Conservation (phyloP, 2,329 filamentous ascomycete species). For the Pyrenochaeta sp. region DNA sequence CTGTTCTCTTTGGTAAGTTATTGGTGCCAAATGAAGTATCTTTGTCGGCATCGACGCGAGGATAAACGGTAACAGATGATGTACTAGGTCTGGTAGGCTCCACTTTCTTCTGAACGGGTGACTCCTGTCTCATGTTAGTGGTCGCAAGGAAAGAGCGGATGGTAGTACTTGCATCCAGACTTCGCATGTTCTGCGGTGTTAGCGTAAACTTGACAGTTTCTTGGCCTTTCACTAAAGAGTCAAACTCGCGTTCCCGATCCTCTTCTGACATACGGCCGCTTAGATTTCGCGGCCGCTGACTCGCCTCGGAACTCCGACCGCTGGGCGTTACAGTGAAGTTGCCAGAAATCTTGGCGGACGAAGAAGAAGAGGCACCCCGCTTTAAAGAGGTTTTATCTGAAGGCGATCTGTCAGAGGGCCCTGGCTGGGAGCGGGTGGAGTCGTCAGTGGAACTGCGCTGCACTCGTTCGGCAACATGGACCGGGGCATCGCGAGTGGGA, state of each 20-base stretch:
- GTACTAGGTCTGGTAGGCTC: slow-evolving; percentile 26
- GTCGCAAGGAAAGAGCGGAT: not conserved
- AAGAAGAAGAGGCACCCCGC: slow-evolving; percentile 43
- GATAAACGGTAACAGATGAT: slow-evolving; percentile 43
- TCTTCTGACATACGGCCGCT: slow-evolving; percentile 49
- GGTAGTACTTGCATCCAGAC: slow-evolving; percentile 50
- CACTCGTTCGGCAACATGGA: slow-evolving; percentile 24
- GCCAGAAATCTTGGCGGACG: slow-evolving; percentile 39
- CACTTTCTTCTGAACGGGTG: slow-evolving; percentile 26
- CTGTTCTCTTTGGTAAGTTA: slow-evolving; percentile 33
- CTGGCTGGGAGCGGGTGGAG: slow-evolving; percentile 28
- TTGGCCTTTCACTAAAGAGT: slow-evolving; percentile 56
- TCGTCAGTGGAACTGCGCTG: slow-evolving; percentile 35
- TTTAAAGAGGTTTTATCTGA: slow-evolving; percentile 42
- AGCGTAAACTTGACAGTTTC: slow-evolving; percentile 62
- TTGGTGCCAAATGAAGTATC: slow-evolving; percentile 40
- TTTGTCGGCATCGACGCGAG: slow-evolving; percentile 40
- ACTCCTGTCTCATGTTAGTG: slow-evolving; percentile 29
- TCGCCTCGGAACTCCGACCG: slow-evolving; percentile 44
- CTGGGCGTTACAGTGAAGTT: slow-evolving; percentile 44
- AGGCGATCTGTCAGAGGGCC: slow-evolving; percentile 26
- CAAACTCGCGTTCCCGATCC: slow-evolving; percentile 55
- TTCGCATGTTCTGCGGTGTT: slow-evolving; percentile 58
- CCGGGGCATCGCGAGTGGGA: slow-evolving; percentile 28
- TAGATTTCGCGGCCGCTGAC: slow-evolving; percentile 38